Evolutionary conservation across 306 rosid genomes (phyloP), one percentile per base, ranked within the genome.

Genomic region (Fragaria ananassa): DNA sequence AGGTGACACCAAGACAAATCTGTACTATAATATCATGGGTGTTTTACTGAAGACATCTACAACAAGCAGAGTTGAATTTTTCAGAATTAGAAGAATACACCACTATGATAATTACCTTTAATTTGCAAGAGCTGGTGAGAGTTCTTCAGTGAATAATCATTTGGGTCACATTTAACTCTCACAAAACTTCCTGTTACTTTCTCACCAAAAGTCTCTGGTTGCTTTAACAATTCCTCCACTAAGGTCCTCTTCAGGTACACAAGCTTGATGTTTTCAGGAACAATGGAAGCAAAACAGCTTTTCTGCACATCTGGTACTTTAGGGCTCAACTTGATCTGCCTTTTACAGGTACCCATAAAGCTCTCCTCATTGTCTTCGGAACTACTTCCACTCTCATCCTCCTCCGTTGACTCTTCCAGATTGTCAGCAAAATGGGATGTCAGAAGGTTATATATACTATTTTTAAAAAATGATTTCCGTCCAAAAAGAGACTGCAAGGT

Each of bases 131-230:
- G 91, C 84, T 83, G 85, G 85, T 83, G 81, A 35, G 91, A 80
- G 65, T 90, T 90, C 74, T 82, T 87, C 83, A 87, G 96, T 29
- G 81, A 79, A 73, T 84, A 87, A 85, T 92, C 97, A 78, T 84
- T 76, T 9, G 89, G 92, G 74, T 92, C 91, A 42, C 86, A 72
- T 74, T 86, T 92, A 60, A 86, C 79, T 82, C 97, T 84, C 34
- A 92, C 86, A 71, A 86, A 88, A 84, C 96, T 73, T 71, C 96
- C 97, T 70, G 81, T 73, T 25, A 93, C 89, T 85, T 93, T 93
- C 27, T 53, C 67, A 27, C 80, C 87, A 81, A 86, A 88, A 71
- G 71, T 83, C 65, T 87, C 89, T 1, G 85, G 89, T 50, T 83
- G 71, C 83, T 82, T 86, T 72, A 78, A 72, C 62, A 93, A 81